Percentiles rank a stretch among this genome's conserved stretches.
Conservation (phyloP, 2,329 filamentous ascomycete species). For the Metarhizium guizhouense region DNA sequence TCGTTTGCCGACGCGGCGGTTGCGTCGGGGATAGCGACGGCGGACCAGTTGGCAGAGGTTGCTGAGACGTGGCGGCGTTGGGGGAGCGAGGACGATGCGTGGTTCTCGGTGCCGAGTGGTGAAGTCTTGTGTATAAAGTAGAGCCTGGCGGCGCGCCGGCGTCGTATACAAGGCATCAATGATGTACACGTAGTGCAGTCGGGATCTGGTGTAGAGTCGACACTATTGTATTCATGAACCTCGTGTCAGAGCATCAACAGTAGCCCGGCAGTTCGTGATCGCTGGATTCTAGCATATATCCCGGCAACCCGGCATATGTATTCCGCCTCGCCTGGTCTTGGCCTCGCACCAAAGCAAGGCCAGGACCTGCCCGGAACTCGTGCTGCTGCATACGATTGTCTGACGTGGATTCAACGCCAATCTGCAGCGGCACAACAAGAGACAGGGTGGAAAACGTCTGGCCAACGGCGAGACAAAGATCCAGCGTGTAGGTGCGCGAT, state of each 20-base stretch:
- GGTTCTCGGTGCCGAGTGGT: constrained; percentile 3
- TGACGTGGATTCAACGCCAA: background rate
- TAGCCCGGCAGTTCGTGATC: background rate
- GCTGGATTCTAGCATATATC: background rate
- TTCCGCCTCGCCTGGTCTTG: background rate
- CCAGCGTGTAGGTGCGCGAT: background rate
- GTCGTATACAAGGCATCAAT: too few species aligned
- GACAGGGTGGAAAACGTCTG: background rate
- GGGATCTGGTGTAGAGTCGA: too few species aligned
- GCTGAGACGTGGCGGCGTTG: constrained; percentile 6
- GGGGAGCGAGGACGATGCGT: constrained; percentile 9
- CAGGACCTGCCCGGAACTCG: background rate
- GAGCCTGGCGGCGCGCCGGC: too few species aligned
- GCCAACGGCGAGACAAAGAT: background rate
- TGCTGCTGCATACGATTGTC: background rate
- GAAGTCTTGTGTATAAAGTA: constrained; percentile 6
- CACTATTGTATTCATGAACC: too few species aligned
- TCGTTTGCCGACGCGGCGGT: constrained; percentile 4
- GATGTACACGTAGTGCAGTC: too few species aligned
- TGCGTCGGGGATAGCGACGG: constrained; percentile 4
- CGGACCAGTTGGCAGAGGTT: background rate
- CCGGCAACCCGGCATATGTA: background rate
- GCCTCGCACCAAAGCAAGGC: background rate
- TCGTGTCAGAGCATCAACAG: background rate
- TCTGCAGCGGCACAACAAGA: background rate